A percentile compares a stretch with the other conserved stretches of the same genome.
phyloP scores from a whole-genome alignment of 1,139 yeast genomes.

The Candida neerlandica region DNA sequence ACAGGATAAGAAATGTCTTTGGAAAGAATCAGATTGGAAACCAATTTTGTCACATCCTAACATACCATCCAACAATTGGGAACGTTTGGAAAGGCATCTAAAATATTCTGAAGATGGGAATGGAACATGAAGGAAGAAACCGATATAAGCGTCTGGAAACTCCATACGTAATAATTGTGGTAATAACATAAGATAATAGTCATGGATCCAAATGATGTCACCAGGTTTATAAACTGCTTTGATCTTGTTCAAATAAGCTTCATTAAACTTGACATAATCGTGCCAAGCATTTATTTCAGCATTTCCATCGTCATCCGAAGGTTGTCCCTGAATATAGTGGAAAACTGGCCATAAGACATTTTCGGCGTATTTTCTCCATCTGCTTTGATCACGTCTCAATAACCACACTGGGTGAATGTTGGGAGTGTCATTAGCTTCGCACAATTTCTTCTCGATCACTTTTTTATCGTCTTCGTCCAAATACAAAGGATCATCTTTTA shows the following conservation, averaged over 20 bases:
- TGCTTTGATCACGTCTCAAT: constrained; percentile 65
- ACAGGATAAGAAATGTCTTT: constrained; percentile 87
- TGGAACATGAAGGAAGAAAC: constrained; percentile 83
- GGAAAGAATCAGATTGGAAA: constrained; percentile 84
- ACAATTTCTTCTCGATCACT: constrained; percentile 46
- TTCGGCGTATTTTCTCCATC: constrained; percentile 92
- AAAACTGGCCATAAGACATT: constrained; percentile 91
- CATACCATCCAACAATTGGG: constrained; percentile 83
- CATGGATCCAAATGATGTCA: constrained; percentile 94
- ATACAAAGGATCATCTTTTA: constrained; percentile 61
- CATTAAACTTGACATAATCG: constrained; percentile 88
- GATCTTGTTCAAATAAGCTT: constrained; percentile 82
- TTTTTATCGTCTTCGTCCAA: constrained; percentile 58
- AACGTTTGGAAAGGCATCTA: constrained; percentile 81
- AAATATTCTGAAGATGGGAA: constrained; percentile 97
- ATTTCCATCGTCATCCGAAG: constrained; percentile 60
- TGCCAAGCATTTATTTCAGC: constrained; percentile 84
- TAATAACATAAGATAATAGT: constrained; percentile 78
- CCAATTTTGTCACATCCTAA: constrained; percentile 86
- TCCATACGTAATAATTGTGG: constrained; percentile 88
- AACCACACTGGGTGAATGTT: constrained; percentile 87
- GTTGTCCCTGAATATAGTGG: constrained; percentile 82
- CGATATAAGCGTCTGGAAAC: constrained; percentile 78
- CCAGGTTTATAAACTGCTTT: constrained; percentile 78
- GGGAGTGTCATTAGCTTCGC: constrained; percentile 46